Evolutionary conservation across 2,329 filamentous ascomycete species (phyloP).

Genomic region (Cryoendolithus antarcticus): DNA sequence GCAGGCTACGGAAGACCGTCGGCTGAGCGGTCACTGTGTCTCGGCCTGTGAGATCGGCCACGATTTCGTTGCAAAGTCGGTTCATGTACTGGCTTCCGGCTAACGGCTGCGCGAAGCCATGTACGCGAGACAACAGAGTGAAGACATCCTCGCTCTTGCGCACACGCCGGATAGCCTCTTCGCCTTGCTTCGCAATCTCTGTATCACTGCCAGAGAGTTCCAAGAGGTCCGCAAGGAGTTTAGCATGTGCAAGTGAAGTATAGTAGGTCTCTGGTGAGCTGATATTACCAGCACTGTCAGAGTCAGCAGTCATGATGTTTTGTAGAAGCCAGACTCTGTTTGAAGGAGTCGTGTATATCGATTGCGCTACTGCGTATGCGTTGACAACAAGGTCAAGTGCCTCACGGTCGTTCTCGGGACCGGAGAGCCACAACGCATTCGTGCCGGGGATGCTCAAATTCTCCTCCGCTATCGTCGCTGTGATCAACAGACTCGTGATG

Average conservation of each 20-base stretch:
- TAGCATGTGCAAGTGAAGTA: slow-evolving; percentile 26
- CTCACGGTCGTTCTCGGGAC: slow-evolving; percentile 37
- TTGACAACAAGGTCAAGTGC: slow-evolving; percentile 41
- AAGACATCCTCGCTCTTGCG: slow-evolving; percentile 32
- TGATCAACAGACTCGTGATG: slow-evolving; percentile 38
- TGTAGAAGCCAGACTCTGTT: not conserved
- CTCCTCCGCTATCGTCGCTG: slow-evolving; percentile 45
- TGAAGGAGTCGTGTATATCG: slow-evolving; percentile 2
- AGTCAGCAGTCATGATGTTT: not conserved
- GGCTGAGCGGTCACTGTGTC: slow-evolving; percentile 24
- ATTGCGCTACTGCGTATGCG: slow-evolving; percentile 32
- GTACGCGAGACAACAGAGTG: slow-evolving; percentile 35
- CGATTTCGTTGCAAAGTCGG: slow-evolving; percentile 46
- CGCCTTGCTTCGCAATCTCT: slow-evolving; percentile 23
- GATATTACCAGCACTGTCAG: not conserved
- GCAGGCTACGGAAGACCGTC: slow-evolving; percentile 32
- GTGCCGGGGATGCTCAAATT: slow-evolving; percentile 45
- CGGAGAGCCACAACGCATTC: slow-evolving; percentile 40
- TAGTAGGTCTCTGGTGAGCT: slow-evolving; percentile 26
- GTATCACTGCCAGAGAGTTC: slow-evolving; percentile 30
- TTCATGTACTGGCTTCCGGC: slow-evolving; percentile 35
- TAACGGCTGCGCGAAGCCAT: slow-evolving; percentile 37
- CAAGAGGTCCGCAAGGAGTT: slow-evolving; percentile 26
- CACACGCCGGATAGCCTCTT: slow-evolving; percentile 21
- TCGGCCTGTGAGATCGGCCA: slow-evolving; percentile 47